Evolutionary conservation across 2,329 filamentous ascomycete genomes (phyloP).

Genomic region (Clarireedia sp.): DNA sequence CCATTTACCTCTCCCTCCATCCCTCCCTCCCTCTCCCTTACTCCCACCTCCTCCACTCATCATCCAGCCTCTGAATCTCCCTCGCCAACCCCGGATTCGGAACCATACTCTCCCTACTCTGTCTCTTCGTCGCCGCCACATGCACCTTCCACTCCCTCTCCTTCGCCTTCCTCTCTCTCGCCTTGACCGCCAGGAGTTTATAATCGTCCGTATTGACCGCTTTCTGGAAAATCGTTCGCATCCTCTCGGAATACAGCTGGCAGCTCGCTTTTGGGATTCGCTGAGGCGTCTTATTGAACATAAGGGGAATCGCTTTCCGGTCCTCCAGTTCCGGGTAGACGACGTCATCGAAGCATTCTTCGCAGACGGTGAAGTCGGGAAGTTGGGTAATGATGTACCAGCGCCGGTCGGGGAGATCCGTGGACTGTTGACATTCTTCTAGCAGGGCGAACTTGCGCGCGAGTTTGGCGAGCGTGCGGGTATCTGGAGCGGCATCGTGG

Average conservation of each 20-base stretch:
- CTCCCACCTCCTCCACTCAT: constrained; percentile 46
- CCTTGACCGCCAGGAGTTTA: constrained; percentile 49
- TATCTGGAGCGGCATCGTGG: constrained; percentile 19
- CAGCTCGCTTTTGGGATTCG: constrained; percentile 52
- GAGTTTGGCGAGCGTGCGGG: constrained; percentile 21
- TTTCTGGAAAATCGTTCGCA: constrained; percentile 64
- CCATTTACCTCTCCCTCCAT: no score
- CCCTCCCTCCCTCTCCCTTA: constrained; percentile 18
- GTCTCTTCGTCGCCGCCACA: constrained; percentile 17
- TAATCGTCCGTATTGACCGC: constrained; percentile 62
- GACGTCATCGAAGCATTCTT: constrained; percentile 75
- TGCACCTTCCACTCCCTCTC: constrained; percentile 22
- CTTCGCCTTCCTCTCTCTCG: constrained; percentile 43
- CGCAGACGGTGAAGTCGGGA: constrained; percentile 75
- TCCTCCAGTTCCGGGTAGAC: constrained; percentile 60
- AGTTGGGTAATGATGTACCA: constrained; percentile 76
- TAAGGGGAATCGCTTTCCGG: constrained; percentile 48
- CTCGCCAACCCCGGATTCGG: constrained; percentile 14
- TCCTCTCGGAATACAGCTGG: constrained; percentile 72
- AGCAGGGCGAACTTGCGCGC: constrained; percentile 17
- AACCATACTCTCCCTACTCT: constrained; percentile 7
- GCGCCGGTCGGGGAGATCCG: constrained; percentile 47
- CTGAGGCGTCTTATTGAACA: constrained; percentile 56
- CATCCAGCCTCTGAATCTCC: constrained; percentile 40
- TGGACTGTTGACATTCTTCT: constrained; percentile 30